phyloP scores from a whole-genome alignment of 257 asterid species.

The Galeopsis tetrahit region DNA sequence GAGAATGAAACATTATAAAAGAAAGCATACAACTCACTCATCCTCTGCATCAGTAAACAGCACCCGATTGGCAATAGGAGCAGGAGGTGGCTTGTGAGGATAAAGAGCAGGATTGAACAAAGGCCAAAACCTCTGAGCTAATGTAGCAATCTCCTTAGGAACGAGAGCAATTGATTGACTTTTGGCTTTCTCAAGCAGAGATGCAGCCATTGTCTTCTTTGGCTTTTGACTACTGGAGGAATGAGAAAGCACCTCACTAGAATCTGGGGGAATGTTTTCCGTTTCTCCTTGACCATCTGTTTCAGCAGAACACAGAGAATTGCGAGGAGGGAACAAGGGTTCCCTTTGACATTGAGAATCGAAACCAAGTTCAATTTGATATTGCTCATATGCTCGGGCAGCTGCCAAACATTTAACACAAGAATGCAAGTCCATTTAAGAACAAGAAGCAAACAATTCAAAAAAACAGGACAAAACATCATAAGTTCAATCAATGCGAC shows the following conservation, averaged over 20 bases:
- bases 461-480: slow-evolving; percentile 29
- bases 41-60: slow-evolving; percentile 97
- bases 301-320: slow-evolving; percentile 48
- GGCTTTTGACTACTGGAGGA: slow-evolving; percentile 47
- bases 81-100: slow-evolving; percentile 93
- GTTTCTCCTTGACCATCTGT: slow-evolving; percentile 53
- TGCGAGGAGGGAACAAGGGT: slow-evolving; percentile 74
- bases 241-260: slow-evolving; percentile 40
- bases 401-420: slow-evolving; percentile 54
- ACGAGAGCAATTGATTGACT: slow-evolving; percentile 76
- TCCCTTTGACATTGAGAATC: slow-evolving; percentile 61
- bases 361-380: slow-evolving; percentile 52
- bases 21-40: slow-evolving; percentile 84
- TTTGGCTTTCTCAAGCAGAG: slow-evolving; percentile 83
- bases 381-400: slow-evolving; percentile 53
- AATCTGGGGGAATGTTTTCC: slow-evolving; percentile 43
- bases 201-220: slow-evolving; percentile 85
- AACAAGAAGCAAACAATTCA: slow-evolving; percentile 30
- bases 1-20: slow-evolving; percentile 35
- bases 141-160: slow-evolving; percentile 80
- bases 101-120: slow-evolving; percentile 88
- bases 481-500: slow-evolving; percentile 37
- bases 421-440: slow-evolving; percentile 28
- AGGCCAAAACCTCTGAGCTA: slow-evolving; percentile 82
- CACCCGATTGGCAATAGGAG: slow-evolving; percentile 76